phyloP scores from a whole-genome alignment of 2,329 filamentous ascomycete genomes.

The Phialophora expanda region DNA sequence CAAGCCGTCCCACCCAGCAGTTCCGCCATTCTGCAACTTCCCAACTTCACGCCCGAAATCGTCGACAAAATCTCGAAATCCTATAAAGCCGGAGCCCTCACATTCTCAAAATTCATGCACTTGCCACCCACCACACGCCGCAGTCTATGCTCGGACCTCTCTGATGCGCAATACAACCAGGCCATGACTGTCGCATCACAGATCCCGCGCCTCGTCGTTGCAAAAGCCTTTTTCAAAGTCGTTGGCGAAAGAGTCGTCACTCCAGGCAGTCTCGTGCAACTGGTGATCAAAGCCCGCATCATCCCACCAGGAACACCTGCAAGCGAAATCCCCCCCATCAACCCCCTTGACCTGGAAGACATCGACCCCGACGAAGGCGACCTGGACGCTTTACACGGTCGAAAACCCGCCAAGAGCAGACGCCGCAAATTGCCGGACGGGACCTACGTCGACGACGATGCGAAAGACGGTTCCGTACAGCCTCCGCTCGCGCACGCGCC shows the following conservation, averaged over 20 bases:
- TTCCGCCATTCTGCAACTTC: constrained; percentile 89
- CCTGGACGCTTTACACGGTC: constrained; percentile 79
- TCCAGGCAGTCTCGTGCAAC: constrained; percentile 86
- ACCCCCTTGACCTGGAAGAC: constrained; percentile 83
- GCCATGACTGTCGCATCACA: constrained; percentile 79
- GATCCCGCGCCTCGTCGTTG: constrained; percentile 80
- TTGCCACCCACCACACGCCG: constrained; percentile 76
- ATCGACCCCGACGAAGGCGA: constrained; percentile 92
- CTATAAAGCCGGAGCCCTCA: constrained; percentile 71
- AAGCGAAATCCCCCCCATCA: constrained; percentile 72
- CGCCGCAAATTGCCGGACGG: constrained; percentile 66
- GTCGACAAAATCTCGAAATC: constrained; percentile 59
- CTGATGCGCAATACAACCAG: constrained; percentile 74
- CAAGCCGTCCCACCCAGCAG: constrained; percentile 84
- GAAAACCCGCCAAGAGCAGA: constrained; percentile 68
- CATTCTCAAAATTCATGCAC: constrained; percentile 87
- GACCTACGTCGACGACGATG: constrained; percentile 54
- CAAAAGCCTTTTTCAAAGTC: constrained; percentile 98
- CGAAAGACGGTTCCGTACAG: constrained; percentile 68
- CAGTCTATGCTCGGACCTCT: constrained; percentile 69
- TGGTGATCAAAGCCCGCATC: constrained; percentile 93
- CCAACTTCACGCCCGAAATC: constrained; percentile 74
- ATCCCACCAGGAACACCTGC: constrained; percentile 74
- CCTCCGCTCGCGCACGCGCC: constrained; percentile 86
- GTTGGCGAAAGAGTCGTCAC: constrained; percentile 92